Evolutionary conservation across 2,329 filamentous ascomycete genomes (phyloP), one percentile per base, ranked within the genome.

Genomic region (Thielaviopsis ethacetica): DNA sequence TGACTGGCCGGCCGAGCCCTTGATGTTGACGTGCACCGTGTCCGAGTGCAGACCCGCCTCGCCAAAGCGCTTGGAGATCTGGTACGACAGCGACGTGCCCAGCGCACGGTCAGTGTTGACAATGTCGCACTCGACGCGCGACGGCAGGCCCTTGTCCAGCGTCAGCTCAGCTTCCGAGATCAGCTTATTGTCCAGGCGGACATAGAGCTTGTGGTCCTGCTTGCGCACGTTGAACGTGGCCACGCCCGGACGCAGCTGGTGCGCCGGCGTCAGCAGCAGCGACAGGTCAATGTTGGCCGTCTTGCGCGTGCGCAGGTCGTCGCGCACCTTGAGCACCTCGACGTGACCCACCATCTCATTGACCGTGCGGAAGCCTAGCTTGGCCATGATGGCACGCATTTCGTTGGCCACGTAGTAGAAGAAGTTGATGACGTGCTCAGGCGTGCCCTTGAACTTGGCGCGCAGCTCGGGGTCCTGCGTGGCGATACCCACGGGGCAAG

Each of bases 341-440:
- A 88, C 91, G 64, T 86, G 89, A 21, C 91, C 91, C 67, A 97
- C 88, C 91, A 96, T 96, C 71, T 97, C 91, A 69, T 96, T 97
- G 70, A 97, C 86, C 62, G 88, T 95, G 64, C 91, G 85, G 81
- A 95, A 89, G 65, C 91, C 91, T 66, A 96, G 83, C 73, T 87
- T 89, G 56, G 91, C 91, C 91, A 97, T 96, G 72, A 97, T 95
- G 41, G 91, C 89, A 68, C 91, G 85, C 61, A 97, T 82, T 75
- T 97, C 91, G 68, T 97, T 97, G 65, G 91, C 87, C 57, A 97
- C 80, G 68, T 96, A 97, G 76, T 96, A 97, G 75, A 95, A 95
- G 78, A 96, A 96, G 79, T 96, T 97, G 72, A 97, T 96, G 60
- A 95, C 91, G 66, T 96, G 89, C 74, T 97, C 91, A 12, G 91